Base-by-base conservation (phyloP, 768 basidiomycete species). In the Xanthoconium stramineum region DNA sequence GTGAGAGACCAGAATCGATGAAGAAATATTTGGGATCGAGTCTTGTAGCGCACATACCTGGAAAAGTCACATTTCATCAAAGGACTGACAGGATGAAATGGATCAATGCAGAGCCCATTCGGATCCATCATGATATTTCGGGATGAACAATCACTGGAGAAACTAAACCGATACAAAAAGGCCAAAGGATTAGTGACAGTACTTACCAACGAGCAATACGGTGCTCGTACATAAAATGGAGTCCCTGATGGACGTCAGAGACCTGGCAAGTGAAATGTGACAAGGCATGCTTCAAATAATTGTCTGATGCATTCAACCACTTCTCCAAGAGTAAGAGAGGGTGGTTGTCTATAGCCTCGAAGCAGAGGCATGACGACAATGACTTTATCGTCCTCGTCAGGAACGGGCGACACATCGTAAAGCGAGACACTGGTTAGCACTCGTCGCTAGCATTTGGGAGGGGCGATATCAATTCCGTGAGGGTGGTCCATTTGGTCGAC, bases 291-390 rank as follows among this genome's bases (percentile, higher is more conserved):
- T 57, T 72, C 72, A 29, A 74, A 69, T 3, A 70, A 38, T 40
- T 76, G 72, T 9, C 33, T 4, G 28, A 48, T 6, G 28, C 47
- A 48, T 17, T 48, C 47, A 0, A 48, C 20, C 12, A 15, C 47
- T 7, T 48, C 47, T 7, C 63, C 46, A 48, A 75, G 39, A 2
- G 67, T 70, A 30, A 59, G 50, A 55, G 75, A 75, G 1, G 42
- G 57, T 6, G 68, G 68, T 2, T 36, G 39, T 15, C 55, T 20
- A 33, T 62, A 69, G 0, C 17, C 28, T 45, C 69, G 66, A 17
- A 78, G 66, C 2, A 74, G 52, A 0, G 77, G 78, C 71, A 75
- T 77, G 3, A 72, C 65, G 1, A 75, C 45, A 2, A 70, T 65
- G 11, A 36, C 32, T 1, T 0, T 24, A 17, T 66, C 38, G 1